Conservation (phyloP, 331 rosid genomes). For the Acacia concinna region DNA sequence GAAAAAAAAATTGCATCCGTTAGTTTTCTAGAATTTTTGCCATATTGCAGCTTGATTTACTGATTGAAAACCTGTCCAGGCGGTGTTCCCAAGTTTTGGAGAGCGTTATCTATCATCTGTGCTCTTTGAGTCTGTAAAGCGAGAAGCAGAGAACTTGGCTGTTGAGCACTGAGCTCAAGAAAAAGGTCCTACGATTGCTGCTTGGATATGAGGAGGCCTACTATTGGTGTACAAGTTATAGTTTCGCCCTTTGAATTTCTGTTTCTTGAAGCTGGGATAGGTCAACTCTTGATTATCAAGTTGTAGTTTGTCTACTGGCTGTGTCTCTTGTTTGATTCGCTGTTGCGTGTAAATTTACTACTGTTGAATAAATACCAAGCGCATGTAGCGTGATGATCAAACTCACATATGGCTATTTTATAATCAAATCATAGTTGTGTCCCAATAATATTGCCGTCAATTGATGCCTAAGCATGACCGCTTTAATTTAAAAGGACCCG, state of each 20-base stretch:
- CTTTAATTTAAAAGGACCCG: neutral
- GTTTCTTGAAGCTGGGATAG: neutral
- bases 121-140: slow-evolving; percentile 57
- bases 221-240: neutral
- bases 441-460: neutral
- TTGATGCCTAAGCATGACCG: neutral
- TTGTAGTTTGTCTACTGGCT: neutral
- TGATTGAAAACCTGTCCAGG: slow-evolving; percentile 40
- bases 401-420: neutral
- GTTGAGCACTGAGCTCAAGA: slow-evolving; percentile 29
- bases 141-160: slow-evolving; percentile 49
- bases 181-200: neutral
- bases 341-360: slow-evolving; percentile 7
- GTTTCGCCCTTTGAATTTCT: neutral
- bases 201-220: neutral
- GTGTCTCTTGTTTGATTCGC: neutral
- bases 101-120: slow-evolving; percentile 66
- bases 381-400: neutral
- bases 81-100: slow-evolving; percentile 66
- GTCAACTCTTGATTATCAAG: neutral
- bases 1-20: neutral
- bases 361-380: neutral
- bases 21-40: neutral
- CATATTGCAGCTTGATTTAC: slow-evolving; percentile 11
- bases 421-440: neutral